These are phyloP conservation scores for Erucastrum elatum DNA, from an alignment of 345 rosid species.

Conservation along the genomic window DNA sequence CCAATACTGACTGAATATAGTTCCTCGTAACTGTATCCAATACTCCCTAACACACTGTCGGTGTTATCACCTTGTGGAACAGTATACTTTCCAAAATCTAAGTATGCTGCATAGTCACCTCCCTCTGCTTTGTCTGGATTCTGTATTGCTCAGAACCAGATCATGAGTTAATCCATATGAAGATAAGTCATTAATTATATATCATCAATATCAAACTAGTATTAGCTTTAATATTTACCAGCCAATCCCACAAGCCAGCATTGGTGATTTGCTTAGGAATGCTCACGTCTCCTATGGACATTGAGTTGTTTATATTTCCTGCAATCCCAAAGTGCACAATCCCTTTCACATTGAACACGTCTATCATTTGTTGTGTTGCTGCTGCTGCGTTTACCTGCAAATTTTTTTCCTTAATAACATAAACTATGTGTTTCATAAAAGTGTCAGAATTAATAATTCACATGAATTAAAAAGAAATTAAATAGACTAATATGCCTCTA, in stretches of 20 bases:
- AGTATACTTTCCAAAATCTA: constrained; percentile 46
- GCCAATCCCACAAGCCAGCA: constrained; percentile 60
- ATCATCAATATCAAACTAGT: not conserved
- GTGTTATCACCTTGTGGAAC: constrained; percentile 41
- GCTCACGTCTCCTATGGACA: constrained; percentile 65
- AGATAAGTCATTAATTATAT: not conserved
- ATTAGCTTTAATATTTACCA: constrained; percentile 34
- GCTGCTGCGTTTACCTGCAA: constrained; percentile 58
- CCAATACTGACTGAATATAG: constrained; percentile 37
- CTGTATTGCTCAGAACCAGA: constrained; percentile 24
- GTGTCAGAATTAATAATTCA: not conserved
- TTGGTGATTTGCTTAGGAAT: constrained; percentile 50
- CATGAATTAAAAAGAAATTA: not conserved
- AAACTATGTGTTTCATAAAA: not conserved
- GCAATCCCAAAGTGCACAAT: constrained; percentile 61
- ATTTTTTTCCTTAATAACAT: not conserved
- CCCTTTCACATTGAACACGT: constrained; percentile 43
- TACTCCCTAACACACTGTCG: constrained; percentile 40
- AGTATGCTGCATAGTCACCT: constrained; percentile 21
- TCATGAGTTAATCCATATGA: not conserved
- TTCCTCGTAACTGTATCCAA: constrained; percentile 43
- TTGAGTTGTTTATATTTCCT: constrained; percentile 50
- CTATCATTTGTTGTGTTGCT: constrained; percentile 59
- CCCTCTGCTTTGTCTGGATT: constrained; percentile 37
- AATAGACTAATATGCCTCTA: not conserved